These are phyloP conservation scores for Saturnispora besseyi DNA, from an alignment of 805 yeast genomes.

Conservation along the genomic window DNA sequence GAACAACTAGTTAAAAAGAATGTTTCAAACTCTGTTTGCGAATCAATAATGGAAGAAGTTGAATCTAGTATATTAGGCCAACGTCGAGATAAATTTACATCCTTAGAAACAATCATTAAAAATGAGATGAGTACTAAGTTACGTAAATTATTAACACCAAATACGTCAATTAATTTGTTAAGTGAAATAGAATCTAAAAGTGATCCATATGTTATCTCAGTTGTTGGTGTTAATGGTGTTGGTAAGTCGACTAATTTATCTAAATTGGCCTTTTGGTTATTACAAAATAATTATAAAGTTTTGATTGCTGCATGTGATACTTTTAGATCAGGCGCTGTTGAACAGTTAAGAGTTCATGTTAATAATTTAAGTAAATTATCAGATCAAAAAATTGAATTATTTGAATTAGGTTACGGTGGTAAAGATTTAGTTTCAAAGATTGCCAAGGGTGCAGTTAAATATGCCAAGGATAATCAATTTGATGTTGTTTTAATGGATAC, in stretches of 20 bases:
- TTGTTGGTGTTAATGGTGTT: conserved; percentile 97
- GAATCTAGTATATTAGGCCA: conserved; percentile 63
- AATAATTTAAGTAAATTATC: conserved; percentile 67
- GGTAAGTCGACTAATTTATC: conserved; percentile 95
- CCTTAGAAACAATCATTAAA: conserved; percentile 64
- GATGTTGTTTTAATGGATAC: conserved; percentile 93
- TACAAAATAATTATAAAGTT: conserved; percentile 81
- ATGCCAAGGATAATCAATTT: conserved; percentile 58
- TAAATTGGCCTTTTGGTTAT: conserved; percentile 88
- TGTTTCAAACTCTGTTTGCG: conserved; percentile 86
- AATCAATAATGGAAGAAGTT: conserved; percentile 58
- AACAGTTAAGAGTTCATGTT: conserved; percentile 90
- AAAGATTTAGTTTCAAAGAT: conserved; percentile 90
- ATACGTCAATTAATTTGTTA: conserved; percentile 77
- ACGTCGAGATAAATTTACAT: conserved; percentile 63
- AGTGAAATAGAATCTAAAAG: conserved; percentile 51
- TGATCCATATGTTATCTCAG: conserved; percentile 87
- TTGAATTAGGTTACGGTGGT: conserved; percentile 94
- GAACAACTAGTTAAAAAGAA: conserved; percentile 78
- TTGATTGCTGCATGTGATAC: conserved; percentile 96
- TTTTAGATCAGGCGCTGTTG: conserved; percentile 97
- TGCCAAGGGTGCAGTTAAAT: conserved; percentile 82
- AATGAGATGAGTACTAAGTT: conserved; percentile 52
- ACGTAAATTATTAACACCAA: conserved; percentile 79
- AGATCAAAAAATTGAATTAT: conserved; percentile 56